Percentiles rank a stretch among this genome's conserved stretches.
Conservation (phyloP, 495 filamentous ascomycete genomes). For the Massariosphaeria phaeospora region DNA sequence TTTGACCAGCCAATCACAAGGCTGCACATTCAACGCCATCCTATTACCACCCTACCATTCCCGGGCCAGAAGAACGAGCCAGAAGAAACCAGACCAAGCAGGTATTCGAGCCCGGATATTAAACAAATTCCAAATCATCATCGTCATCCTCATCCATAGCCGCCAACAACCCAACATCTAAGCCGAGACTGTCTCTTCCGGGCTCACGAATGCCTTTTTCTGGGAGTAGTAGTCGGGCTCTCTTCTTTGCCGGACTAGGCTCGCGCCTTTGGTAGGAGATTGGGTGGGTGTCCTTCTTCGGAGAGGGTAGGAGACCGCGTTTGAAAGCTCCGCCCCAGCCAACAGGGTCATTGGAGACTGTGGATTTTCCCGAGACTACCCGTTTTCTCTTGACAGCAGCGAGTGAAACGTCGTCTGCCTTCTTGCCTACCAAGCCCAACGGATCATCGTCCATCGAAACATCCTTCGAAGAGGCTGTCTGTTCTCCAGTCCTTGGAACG, state of each 20-base stretch:
- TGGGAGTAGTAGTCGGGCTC: conserved; percentile 39
- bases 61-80: neutral
- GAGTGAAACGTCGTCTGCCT: conserved; percentile 58
- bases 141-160: conserved; percentile 41
- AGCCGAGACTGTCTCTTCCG: conserved; percentile 39
- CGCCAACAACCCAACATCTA: conserved; percentile 24
- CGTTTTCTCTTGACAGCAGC: conserved; percentile 71
- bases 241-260: conserved; percentile 37
- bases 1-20: conserved; percentile 14
- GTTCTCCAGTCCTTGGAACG: conserved; percentile 3
- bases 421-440: conserved; percentile 55
- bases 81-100: neutral
- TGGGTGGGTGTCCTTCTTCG: conserved; percentile 21
- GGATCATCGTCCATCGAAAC: conserved; percentile 5
- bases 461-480: conserved; percentile 8
- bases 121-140: conserved; percentile 42
- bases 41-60: neutral
- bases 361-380: conserved; percentile 29
- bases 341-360: conserved; percentile 36
- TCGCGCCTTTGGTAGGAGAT: conserved; percentile 9
- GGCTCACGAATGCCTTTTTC: conserved; percentile 43
- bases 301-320: conserved; percentile 27
- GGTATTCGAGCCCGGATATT: neutral
- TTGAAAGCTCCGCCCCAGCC: conserved; percentile 43
- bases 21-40: conserved; percentile 4